Base-by-base conservation (phyloP, 129 eudicot genomes). In the Artemisia tridentata region DNA sequence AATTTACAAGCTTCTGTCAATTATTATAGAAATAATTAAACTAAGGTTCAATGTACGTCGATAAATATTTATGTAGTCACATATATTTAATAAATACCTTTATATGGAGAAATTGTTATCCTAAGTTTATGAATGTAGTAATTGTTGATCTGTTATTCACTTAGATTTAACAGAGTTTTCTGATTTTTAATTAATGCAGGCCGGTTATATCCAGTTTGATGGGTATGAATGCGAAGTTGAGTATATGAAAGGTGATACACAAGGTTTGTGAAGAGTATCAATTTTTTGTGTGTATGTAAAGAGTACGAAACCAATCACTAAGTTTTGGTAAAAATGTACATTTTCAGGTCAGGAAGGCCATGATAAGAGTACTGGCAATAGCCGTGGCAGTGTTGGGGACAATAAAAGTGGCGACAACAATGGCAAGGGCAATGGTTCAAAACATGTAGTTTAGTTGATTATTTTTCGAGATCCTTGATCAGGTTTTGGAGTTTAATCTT, bases 141-240 rank as follows among this genome's bases (percentile, higher is more conserved):
- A n/a, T 4, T 55, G 0, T 17, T 16, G 11, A 16, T 5, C 18
- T 46, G 45, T 38, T 38, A 38, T 38, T 38, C 11, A 8, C 2
- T 38, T 8, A 38, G 45, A 38, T 38, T 7, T 38, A 38, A 0
- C 45, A 7, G 11, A 13, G 18, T 0, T 67, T 49, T 68, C 4
- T 38, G 11, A 15, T 7, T 48, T 21, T 23, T 29, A 29, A 9
- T 68, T 18, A 68, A 10, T 53, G 29, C 50, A 69, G 73, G 51
- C 54, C 16, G 73, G 73, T 29, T 15, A 13, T 69, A 69, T 69
- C 27, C 53, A n/a, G 73, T 11, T 69, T 11, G 18, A 52, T 69
- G 73, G 7, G 17, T 53, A 50, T 23, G 63, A 69, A 53, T 69
- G 73, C 47, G 27, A 0, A 51, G 47, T 69, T 52, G 73, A 52